Evolutionary conservation across 257 asterid species (phyloP).

Genomic region (Misopates orontium): DNA sequence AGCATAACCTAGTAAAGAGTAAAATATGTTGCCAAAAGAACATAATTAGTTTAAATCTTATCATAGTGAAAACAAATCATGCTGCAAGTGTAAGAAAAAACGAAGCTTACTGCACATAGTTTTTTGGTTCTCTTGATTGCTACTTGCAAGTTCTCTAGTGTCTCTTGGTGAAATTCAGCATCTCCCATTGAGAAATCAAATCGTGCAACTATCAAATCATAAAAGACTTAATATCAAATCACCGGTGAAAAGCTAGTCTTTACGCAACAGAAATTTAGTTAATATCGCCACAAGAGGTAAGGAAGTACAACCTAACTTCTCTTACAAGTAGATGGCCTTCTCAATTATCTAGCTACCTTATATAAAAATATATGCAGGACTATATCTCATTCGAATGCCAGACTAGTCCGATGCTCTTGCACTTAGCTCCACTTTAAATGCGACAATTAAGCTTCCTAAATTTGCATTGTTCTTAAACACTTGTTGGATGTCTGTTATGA

Average conservation of each 20-base stretch:
- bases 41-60: not conserved
- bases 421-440: too few species aligned
- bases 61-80: not conserved
- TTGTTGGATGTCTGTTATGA: too few species aligned
- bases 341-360: too few species aligned
- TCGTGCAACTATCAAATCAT: conserved; percentile 61
- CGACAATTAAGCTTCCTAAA: too few species aligned
- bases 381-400: too few species aligned
- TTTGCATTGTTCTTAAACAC: too few species aligned
- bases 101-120: conserved; percentile 72
- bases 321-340: too few species aligned
- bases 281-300: not conserved
- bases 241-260: not conserved
- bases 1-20: conserved; percentile 59
- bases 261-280: not conserved
- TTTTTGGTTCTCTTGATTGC: conserved; percentile 67
- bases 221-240: conserved; percentile 19
- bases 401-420: too few species aligned
- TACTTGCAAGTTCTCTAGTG: conserved; percentile 64
- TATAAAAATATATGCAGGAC: too few species aligned
- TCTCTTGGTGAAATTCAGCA: conserved; percentile 73
- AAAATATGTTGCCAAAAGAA: not conserved
- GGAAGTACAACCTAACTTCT: not conserved
- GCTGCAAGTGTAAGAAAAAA: conserved; percentile 12
- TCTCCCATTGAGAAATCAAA: conserved; percentile 92